Percentiles rank a stretch among this genome's conserved stretches.
phyloP scores from a whole-genome alignment of 169 alveolate genomes.

The Nephromyces sp. region DNA sequence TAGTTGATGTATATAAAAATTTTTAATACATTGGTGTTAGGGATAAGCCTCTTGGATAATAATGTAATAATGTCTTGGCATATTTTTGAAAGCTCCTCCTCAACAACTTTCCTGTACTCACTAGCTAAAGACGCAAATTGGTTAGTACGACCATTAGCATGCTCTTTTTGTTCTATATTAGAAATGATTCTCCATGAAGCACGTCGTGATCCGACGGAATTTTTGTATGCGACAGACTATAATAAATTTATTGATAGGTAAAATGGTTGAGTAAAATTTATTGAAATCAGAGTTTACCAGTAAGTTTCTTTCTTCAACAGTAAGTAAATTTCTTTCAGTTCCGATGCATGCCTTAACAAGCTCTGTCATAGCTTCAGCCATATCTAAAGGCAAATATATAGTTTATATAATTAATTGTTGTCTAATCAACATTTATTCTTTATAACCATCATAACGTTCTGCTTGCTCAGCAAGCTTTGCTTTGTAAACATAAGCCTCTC shows the following conservation, averaged over 20 bases:
- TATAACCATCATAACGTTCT: conserved; percentile 96
- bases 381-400: conserved; percentile 2
- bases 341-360: conserved; percentile 34
- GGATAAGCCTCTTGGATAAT: conserved; percentile 77
- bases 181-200: conserved; percentile 94
- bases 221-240: conserved; percentile 93
- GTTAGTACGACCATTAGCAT: conserved; percentile 78
- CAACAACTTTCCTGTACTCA: conserved; percentile 84
- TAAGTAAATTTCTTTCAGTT: conserved; percentile 22
- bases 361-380: conserved; percentile 43
- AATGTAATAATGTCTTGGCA: conserved; percentile 82
- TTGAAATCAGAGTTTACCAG: conserved; percentile 27
- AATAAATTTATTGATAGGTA: background rate
- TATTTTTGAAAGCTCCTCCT: conserved; percentile 81
- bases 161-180: conserved; percentile 91
- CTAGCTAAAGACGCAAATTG: conserved; percentile 80
- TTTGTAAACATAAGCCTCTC: conserved; percentile 49
- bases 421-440: conserved; percentile 3
- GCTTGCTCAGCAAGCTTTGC: conserved; percentile 99
- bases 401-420: background rate
- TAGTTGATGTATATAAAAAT: background rate
- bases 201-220: conserved; percentile 95
- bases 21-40: conserved; percentile 32
- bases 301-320: conserved; percentile 46
- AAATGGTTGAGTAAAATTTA: too few species aligned